Base-by-base conservation (phyloP, 176 grass and related monocot species). In the Zizania latifolia region DNA sequence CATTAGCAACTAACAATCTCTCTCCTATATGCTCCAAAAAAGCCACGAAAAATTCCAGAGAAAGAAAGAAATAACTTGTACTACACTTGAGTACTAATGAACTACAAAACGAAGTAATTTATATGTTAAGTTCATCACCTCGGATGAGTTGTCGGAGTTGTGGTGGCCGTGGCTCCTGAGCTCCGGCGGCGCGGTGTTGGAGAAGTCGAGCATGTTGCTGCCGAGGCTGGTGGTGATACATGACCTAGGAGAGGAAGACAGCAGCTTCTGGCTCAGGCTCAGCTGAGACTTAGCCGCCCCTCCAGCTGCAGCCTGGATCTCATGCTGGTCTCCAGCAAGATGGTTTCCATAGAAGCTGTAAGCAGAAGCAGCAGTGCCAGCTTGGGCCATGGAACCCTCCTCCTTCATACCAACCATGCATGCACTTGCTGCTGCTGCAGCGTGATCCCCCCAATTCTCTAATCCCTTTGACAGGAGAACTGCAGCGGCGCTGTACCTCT, bases 121-220 rank as follows among this genome's bases (percentile, higher is more conserved):
- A 14, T 10, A n/a, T 30, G 51, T 65, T 27, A 63, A 43, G 37
- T 19, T 68, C 17, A 46, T 81, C 73, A 99, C 92, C 96, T 99
- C 96, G 11, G 91, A 95, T 58, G 89, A 99, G 63, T 95, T 92
- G 14, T 90, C 89, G 57, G 87, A 80, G 29, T 82, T 72, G 62
- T 89, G 90, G 37, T 79, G 75, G 33, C n/a, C n/a, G n/a, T 84
- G 75, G 46, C 69, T 80, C 54, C 81, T 80, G 17, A 85, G 58
- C 78, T 89, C 87, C 8, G 83, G 88, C 14, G 83, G 80, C 6
- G 75, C 28, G 43, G 44, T 88, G 65, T 90, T 94, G 0, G 96
- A 88, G 89, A 99, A 95, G 72, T 99, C 89, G 32, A 99, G 62
- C 87, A 95, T 90, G 92, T 88, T 99, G 77, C 87, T 87, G 56